Base-by-base conservation (phyloP, 2,329 filamentous ascomycete species). In the Corynespora cassiicola region DNA sequence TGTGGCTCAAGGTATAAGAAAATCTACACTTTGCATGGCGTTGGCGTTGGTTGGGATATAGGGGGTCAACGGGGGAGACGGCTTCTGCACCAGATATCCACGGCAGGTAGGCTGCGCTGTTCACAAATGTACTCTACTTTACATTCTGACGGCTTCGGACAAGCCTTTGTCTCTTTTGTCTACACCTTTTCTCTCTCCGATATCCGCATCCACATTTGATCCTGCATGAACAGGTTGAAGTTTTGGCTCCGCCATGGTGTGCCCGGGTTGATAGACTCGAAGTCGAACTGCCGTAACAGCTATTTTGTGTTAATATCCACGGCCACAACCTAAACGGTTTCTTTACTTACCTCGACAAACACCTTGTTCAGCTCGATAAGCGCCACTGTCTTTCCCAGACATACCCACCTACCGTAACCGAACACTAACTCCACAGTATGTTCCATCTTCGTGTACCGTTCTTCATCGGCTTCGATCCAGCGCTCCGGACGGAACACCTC, bases 1-100 rank as follows among this genome's bases (percentile, higher is more conserved):
- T 77, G 44, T 77, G 73, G 73, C 45, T 75, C 49, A 76, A 76
- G 65, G 75, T 78, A 9, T 77, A 56, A 47, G 42, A 8, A 14
- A 16, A n/a, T 21, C 19, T 12, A 16, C 10, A 26, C 24, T 24
- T 38, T 54, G 50, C 48, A 54, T 50, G 58, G 49, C 56, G 49
- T 61, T 47, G 57, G 58, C 58, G 62, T 60, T 61, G 48, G 37
- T 33, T 33, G 42, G 46, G 38, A 26, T 30, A 27, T 23, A 3
- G 17, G 20, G 19, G 29, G 36, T 10, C 21, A 19, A 29, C 14
- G 30, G 16, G 9, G 16, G 22, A 30, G 22, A 32, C 34, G 21
- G 23, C 42, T 25, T 45, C 29, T 19, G 18, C 17, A 30, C n/a
- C 26, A 23, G 22, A 39, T 39, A 39, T 39, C 34, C 35, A 18